phyloP scores from a whole-genome alignment of 2,329 filamentous ascomycete species.

The Exophiala bonariae region DNA sequence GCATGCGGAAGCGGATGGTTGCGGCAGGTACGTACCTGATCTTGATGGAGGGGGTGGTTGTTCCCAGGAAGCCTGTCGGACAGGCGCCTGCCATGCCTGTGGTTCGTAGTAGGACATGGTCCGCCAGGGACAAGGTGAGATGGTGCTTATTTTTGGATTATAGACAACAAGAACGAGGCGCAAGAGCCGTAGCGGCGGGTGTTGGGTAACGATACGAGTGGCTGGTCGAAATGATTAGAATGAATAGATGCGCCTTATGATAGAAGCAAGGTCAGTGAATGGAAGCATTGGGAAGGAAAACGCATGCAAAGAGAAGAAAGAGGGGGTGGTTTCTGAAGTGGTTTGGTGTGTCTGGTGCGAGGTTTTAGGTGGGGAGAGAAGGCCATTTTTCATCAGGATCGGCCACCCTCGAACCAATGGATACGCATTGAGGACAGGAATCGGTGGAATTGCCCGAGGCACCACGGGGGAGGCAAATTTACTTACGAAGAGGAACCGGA shows the following conservation, averaged over 20 bases:
- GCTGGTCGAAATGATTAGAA: too few relatives aligned
- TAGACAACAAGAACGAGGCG: too few relatives aligned
- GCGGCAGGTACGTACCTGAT: slow-evolving; percentile 57
- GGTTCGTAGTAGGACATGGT: slow-evolving; percentile 71
- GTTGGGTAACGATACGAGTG: too few relatives aligned
- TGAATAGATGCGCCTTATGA: too few relatives aligned
- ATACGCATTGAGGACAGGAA: slow-evolving; percentile 12
- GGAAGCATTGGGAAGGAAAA: too few relatives aligned
- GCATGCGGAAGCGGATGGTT: slow-evolving; percentile 6
- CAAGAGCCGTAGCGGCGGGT: too few relatives aligned
- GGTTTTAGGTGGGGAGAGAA: slow-evolving; percentile 24
- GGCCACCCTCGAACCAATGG: slow-evolving; percentile 21
- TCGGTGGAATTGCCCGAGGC: slow-evolving; percentile 21
- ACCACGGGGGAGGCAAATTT: slow-evolving; percentile 18
- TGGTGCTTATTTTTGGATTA: slow-evolving; percentile 15
- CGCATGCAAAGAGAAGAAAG: slow-evolving; percentile 14
- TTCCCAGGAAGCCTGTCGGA: slow-evolving; percentile 70
- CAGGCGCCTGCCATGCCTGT: slow-evolving; percentile 61
- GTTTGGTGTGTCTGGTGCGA: slow-evolving; percentile 15
- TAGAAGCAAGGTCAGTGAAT: too few relatives aligned
- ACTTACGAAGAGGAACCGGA: slow-evolving; percentile 25
- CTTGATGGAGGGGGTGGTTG: slow-evolving; percentile 70
- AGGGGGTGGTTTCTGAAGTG: slow-evolving; percentile 19
- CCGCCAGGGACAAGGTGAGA: neutral
- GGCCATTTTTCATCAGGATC: slow-evolving; percentile 25